These are phyloP conservation scores for Hyaloraphidium curvatum DNA, from an alignment of 192 early-diverging fungal genomes.

Conservation along the genomic window DNA sequence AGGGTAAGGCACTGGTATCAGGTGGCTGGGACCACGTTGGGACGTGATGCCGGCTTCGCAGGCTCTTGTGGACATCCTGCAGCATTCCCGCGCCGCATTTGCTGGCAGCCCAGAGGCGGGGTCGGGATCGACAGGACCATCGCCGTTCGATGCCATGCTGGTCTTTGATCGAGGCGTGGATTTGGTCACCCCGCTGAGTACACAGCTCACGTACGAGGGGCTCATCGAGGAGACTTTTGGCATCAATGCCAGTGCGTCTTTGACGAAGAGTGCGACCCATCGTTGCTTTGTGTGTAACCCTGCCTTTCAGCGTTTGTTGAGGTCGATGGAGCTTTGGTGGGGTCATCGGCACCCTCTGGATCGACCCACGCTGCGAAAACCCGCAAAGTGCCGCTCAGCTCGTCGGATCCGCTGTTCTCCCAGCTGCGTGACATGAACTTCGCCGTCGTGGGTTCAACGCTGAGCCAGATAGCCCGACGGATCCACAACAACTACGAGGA, in stretches of 20 bases:
- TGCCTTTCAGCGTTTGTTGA: conserved; percentile 42
- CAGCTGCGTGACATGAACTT: conserved; percentile 80
- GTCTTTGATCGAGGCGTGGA: conserved; percentile 84
- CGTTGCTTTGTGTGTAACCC: neutral
- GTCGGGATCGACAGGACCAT: neutral
- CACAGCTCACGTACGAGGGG: conserved; percentile 92
- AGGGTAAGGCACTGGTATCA: conserved; percentile 21
- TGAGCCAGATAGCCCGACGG: conserved; percentile 65
- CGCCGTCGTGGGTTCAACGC: conserved; percentile 61
- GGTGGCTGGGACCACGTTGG: neutral
- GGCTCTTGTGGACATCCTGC: conserved; percentile 49
- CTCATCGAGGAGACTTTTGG: conserved; percentile 85
- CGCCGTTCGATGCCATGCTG: conserved; percentile 53
- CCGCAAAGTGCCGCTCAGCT: conserved; percentile 62
- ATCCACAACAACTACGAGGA: conserved; percentile 78
- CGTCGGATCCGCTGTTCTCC: conserved; percentile 55
- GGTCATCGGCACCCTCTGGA: conserved; percentile 11
- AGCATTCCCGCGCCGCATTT: conserved; percentile 69
- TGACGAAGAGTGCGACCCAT: neutral
- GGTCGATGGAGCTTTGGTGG: conserved; percentile 42
- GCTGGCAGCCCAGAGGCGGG: conserved; percentile 18
- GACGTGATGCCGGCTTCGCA: conserved; percentile 1
- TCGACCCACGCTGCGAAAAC: conserved; percentile 8
- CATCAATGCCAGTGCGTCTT: conserved; percentile 39
- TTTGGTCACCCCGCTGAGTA: conserved; percentile 77